A percentile compares a stretch with the other conserved stretches of the same genome.
phyloP scores from a whole-genome alignment of 1,284 basidiomycete genomes.

The Coniferiporia weirii region DNA sequence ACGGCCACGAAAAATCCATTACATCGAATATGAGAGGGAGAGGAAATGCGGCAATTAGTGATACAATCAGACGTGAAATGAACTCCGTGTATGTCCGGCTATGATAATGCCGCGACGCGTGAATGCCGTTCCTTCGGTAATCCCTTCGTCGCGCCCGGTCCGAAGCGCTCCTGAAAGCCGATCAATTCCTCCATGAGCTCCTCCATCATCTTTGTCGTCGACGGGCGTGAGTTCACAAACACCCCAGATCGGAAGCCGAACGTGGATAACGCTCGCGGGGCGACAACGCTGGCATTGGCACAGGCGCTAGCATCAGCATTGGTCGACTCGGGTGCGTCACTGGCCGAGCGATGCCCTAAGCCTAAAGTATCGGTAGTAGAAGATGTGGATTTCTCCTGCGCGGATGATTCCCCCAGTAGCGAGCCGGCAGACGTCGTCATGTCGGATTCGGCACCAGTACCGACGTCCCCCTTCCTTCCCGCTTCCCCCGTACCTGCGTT shows the following conservation, averaged over 20 bases:
- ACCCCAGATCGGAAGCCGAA: not conserved
- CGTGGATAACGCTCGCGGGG: not conserved
- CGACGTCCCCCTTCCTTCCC: not conserved
- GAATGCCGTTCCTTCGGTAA: constrained; percentile 47
- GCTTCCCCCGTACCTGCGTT: not conserved
- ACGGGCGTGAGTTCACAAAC: constrained; percentile 20
- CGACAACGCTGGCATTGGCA: constrained; percentile 14
- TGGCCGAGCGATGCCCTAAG: constrained; percentile 20
- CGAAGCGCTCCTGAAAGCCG: constrained; percentile 82
- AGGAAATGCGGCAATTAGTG: not conserved
- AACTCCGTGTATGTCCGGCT: not conserved
- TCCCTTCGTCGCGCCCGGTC: constrained; percentile 46
- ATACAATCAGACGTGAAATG: not conserved
- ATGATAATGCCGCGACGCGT: constrained; percentile 8
- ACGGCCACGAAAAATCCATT: no score
- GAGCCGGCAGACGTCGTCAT: not conserved
- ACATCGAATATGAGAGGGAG: no score
- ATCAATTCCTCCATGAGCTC: constrained; percentile 84
- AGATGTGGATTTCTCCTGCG: constrained; percentile 22
- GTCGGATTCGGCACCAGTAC: not conserved
- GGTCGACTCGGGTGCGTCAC: constrained; percentile 31
- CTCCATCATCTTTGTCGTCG: constrained; percentile 80
- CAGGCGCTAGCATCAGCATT: constrained; percentile 12
- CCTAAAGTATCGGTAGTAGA: not conserved
- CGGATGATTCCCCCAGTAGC: not conserved